phyloP scores from a whole-genome alignment of 2,329 filamentous ascomycete genomes.

The Calonectria ilicicola region DNA sequence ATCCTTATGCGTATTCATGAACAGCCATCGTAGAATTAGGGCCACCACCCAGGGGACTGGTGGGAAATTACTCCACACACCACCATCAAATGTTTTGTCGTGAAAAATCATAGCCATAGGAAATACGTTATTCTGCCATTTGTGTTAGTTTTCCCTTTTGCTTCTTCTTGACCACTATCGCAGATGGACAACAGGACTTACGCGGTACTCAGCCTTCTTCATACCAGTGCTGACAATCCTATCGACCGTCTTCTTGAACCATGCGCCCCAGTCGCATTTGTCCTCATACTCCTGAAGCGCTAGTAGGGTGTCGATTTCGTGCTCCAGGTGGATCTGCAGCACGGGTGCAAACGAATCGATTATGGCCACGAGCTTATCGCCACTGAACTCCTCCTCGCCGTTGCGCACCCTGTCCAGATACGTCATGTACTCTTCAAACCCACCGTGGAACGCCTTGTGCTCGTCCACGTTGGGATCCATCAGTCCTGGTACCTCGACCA shows the following conservation, averaged over 20 bases:
- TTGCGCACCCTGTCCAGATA: slow-evolving; percentile 48
- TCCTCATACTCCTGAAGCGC: slow-evolving; percentile 49
- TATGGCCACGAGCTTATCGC: slow-evolving; percentile 36
- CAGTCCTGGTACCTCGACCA: slow-evolving; percentile 48
- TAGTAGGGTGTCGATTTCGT: slow-evolving; percentile 54
- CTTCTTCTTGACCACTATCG: neutral
- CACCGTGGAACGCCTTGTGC: slow-evolving; percentile 53
- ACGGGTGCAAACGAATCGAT: slow-evolving; percentile 46
- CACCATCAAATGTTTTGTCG: slow-evolving; percentile 42
- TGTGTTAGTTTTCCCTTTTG: neutral
- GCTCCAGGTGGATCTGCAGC: slow-evolving; percentile 50
- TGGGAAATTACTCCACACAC: slow-evolving; percentile 41
- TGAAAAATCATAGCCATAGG: slow-evolving; percentile 43
- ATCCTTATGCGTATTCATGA: slow-evolving; percentile 48
- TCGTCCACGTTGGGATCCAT: slow-evolving; percentile 58
- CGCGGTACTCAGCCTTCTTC: slow-evolving; percentile 31
- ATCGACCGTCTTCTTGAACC: slow-evolving; percentile 39
- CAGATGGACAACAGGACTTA: slow-evolving; percentile 5
- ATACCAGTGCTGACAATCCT: slow-evolving; percentile 28
- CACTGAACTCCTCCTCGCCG: slow-evolving; percentile 46
- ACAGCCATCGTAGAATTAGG: slow-evolving; percentile 49
- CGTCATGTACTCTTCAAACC: slow-evolving; percentile 45
- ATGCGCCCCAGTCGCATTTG: slow-evolving; percentile 49
- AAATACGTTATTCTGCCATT: slow-evolving; percentile 33
- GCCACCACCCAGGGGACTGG: slow-evolving; percentile 42